Base-by-base conservation (phyloP, 805 yeast genomes). In the Candida khao-thaluensis region DNA sequence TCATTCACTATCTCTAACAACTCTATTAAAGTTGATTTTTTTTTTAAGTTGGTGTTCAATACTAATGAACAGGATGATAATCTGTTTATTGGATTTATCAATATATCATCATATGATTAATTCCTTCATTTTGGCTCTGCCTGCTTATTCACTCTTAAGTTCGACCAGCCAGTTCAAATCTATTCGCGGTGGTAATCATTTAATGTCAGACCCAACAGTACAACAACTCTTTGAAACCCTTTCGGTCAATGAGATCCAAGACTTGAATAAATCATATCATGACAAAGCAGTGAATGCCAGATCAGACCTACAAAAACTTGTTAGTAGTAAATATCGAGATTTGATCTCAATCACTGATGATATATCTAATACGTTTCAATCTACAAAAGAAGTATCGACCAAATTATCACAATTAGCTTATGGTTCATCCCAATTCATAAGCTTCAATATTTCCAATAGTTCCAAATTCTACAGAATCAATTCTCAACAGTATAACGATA, bases 301-400 rank as follows among this genome's bases (percentile, higher is more conserved):
- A 41, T 24, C 48, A 8, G 62, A 66, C 29, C 49, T 69, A 11
- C 72, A 68, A 41, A 38, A 47, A 4, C 53, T 69, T 33, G 74
- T 69, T 15, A 69, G 72, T 5, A 47, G 45, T 21, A 69, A 69
- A 38, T 69, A 69, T 52, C 51, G 74, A 32, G 72, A 68, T 49
- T 57, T 69, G 50, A 66, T 69, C 32, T 55, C 59, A 31, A 67
- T 69, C 10, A 70, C 73, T n/a, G 72, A 68, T 41, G 70, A 65
- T 38, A 67, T 69, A 18, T 63, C 60, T 24, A 48, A 41, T 8
- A 64, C 66, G 62, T 54, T 57, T 44, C 28, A 38, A 1, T 35
- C 48, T 14, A 52, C 67, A 7, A 44, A 44, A 6, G 30, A 17
- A 2, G 46, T 60, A 3, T 62, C 66, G 30, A 43, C 45, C 6